phyloP scores from a whole-genome alignment of 1,284 basidiomycete genomes.

The Cutaneotrichosporon sp. region DNA sequence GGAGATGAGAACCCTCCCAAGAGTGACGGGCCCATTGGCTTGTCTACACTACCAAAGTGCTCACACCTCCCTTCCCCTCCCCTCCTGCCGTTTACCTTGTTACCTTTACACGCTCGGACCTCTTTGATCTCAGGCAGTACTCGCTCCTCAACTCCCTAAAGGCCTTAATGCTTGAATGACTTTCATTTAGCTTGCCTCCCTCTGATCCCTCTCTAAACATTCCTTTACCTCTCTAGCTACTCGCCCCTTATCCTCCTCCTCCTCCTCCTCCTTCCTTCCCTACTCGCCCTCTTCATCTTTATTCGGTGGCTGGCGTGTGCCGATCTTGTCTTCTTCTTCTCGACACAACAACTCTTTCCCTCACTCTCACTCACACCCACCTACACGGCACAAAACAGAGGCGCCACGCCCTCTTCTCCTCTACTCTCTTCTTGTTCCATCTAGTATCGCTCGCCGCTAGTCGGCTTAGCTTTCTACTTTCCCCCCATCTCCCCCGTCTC shows the following conservation, averaged over 20 bases:
- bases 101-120: not conserved
- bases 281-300: not conserved
- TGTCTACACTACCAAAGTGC: not conserved
- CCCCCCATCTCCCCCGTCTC: not conserved
- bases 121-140: not conserved
- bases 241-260: not conserved
- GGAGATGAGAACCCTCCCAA: not conserved
- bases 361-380: not conserved
- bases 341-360: not conserved
- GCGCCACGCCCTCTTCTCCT: not conserved
- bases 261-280: not conserved
- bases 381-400: slow-evolving; percentile 1
- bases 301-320: not conserved
- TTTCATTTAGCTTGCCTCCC: not conserved
- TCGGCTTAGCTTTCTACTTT: not conserved
- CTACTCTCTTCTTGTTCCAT: slow-evolving; percentile 5
- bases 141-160: not conserved
- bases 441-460: not conserved
- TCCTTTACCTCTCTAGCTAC: no score
- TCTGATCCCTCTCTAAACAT: no score
- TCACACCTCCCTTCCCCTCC: no score
- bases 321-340: not conserved
- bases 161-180: no score
- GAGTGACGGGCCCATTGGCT: not conserved
- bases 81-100: no score